Conservation (phyloP, 352 stramenopile genomes). For the Globisporangium lucens region DNA sequence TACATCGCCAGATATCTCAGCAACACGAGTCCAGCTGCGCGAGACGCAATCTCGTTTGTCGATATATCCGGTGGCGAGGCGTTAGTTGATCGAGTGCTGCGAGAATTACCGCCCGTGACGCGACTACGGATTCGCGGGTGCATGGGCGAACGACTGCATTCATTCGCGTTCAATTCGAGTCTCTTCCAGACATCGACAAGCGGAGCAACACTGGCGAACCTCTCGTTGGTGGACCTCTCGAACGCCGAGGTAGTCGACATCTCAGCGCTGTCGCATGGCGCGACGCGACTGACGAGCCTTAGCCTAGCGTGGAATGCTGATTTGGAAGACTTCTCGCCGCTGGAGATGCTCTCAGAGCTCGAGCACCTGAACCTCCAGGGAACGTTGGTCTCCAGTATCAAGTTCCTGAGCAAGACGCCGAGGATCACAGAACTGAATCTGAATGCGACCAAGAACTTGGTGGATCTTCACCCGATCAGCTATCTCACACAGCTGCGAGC, state of each 20-base stretch:
- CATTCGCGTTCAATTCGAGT: background rate
- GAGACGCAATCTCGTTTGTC: background rate
- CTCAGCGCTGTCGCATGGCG: background rate
- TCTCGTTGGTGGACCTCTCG: background rate
- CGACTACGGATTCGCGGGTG: background rate
- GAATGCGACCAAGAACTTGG: background rate
- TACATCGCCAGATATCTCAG: background rate
- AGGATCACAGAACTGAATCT: background rate
- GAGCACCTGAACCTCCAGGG: slow-evolving; percentile 1
- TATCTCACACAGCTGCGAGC: background rate
- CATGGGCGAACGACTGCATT: background rate
- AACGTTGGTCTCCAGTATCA: background rate
- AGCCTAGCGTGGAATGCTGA: background rate
- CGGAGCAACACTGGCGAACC: background rate
- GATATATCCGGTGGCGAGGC: background rate
- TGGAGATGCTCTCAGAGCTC: background rate
- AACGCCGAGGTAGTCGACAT: background rate
- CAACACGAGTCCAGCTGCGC: background rate
- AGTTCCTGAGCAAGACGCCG: background rate
- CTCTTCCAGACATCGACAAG: slow-evolving; percentile 1
- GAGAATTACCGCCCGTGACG: background rate
- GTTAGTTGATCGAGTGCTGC: background rate
- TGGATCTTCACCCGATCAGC: slow-evolving; percentile 4
- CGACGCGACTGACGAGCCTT: background rate
- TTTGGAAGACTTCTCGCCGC: background rate